Base-by-base conservation (phyloP, 2,329 filamentous ascomycete species). In the Arthroderma sp. region DNA sequence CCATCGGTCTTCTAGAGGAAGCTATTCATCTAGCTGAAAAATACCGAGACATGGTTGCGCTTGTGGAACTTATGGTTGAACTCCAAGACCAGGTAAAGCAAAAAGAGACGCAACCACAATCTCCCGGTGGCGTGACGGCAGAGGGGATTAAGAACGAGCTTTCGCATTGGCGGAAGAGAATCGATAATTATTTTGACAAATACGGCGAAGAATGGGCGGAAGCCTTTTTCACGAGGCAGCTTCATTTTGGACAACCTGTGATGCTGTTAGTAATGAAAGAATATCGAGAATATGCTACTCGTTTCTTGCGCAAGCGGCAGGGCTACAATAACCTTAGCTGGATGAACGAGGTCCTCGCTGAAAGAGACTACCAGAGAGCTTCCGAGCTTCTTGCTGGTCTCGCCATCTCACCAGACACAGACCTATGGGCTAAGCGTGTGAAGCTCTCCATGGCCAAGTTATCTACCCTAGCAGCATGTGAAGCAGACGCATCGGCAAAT, bases 361-460 rank as follows among this genome's bases (percentile, higher is more conserved):
- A 91, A 58, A 73, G 79, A 47, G 79, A 94, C 54, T 86, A 86
- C 50, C 70, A 76, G 8, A 74, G 77, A 45, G 88, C 89, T 7
- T 80, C 82, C 4, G 67, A 77, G 36, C 82, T 80, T 0, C 72
- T 98, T 39, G 69, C 83, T 37, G 69, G 77, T 5, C 71, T 88
- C 15, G 87, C 85, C 0, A 67, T 81, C 15, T 72, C 73, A 41
- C 77, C 78, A 44, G 88, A 95, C 61, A 75, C 78, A 43, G 82
- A 88, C 54, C 66, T 91, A 3, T 96, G 89, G 89, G 86, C 79
- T 65, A 93, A 94, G 68, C 91, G 93, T 62, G 84, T 94, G 31
- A 83, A 96, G 63, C 69, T 96, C 28, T 94, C 86, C 48, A 72
- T 98, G 34, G 83, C 85, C 32, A 96, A 95, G 63, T 72, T 98